These are phyloP conservation scores for Fragaria ananassa DNA, from an alignment of 306 rosid species.

Conservation along the genomic window DNA sequence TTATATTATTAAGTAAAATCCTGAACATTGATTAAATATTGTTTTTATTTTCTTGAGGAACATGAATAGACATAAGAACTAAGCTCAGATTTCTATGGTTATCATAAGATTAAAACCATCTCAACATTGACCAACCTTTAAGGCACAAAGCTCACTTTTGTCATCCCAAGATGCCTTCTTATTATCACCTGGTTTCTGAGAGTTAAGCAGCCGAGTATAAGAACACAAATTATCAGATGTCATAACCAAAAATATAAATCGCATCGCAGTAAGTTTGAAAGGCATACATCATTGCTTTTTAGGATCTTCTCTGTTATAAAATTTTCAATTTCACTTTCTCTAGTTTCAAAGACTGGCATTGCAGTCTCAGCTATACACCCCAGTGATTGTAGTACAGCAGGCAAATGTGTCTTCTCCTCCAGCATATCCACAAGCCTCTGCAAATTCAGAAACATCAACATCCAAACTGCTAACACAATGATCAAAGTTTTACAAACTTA, in stretches of 20 bases:
- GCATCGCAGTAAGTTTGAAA: constrained; percentile 17
- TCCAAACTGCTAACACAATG: constrained; percentile 8
- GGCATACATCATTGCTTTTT: constrained; percentile 58
- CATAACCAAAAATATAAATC: constrained; percentile 19
- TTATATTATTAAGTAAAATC: neutral
- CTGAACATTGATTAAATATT: constrained; percentile 4
- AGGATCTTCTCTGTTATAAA: constrained; percentile 71
- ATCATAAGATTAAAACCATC: constrained; percentile 12
- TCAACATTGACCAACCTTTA: constrained; percentile 61
- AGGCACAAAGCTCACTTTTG: constrained; percentile 74
- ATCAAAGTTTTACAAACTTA: neutral
- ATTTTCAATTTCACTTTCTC: constrained; percentile 77
- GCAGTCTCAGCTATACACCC: constrained; percentile 97
- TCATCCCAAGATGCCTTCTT: constrained; percentile 65
- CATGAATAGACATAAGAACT: neutral
- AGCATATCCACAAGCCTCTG: constrained; percentile 94
- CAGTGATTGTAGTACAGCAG: constrained; percentile 90
- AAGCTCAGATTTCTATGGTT: neutral
- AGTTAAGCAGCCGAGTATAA: constrained; percentile 27
- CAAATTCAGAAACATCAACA: constrained; percentile 36
- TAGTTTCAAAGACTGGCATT: constrained; percentile 94
- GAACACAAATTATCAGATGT: constrained; percentile 14
- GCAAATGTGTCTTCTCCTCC: constrained; percentile 77
- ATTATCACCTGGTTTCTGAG: constrained; percentile 68
- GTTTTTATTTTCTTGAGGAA: neutral